Conservation (phyloP, 371 early-diverging fungal genomes). For the Ordospora pajunii region DNA sequence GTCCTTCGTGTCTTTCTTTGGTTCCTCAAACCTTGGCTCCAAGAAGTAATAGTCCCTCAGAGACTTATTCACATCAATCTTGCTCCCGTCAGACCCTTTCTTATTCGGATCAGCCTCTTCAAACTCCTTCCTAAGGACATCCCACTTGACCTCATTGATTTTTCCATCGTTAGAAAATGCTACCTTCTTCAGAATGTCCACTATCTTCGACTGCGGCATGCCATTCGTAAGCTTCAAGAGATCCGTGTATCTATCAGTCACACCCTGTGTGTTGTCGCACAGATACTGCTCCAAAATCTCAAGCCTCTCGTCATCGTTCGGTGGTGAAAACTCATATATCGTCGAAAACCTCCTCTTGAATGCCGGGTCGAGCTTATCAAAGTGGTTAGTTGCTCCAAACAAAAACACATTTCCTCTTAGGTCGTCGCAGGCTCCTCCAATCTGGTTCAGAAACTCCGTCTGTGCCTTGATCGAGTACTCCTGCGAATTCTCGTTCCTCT, state of each 20-base stretch:
- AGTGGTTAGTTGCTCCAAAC: constrained; percentile 49
- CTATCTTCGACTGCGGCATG: background rate
- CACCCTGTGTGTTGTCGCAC: background rate
- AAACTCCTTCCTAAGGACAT: background rate
- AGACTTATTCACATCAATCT: background rate
- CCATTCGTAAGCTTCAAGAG: background rate
- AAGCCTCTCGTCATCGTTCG: constrained; percentile 14
- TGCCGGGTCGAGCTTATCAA: constrained; percentile 40
- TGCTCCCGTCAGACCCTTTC: constrained; percentile 4
- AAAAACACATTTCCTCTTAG: constrained; percentile 26
- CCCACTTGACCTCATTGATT: background rate
- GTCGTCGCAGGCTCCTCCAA: constrained; percentile 33
- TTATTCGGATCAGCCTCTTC: background rate
- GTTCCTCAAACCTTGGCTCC: background rate
- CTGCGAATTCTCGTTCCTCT: constrained; percentile 17
- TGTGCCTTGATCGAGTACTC: constrained; percentile 10
- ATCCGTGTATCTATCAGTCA: background rate
- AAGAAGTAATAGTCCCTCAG: background rate
- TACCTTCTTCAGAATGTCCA: background rate
- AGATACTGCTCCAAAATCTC: constrained; percentile 16
- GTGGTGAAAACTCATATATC: constrained; percentile 24
- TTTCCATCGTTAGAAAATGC: background rate
- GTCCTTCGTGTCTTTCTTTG: background rate
- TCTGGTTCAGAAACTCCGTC: constrained; percentile 41
- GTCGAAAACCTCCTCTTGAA: constrained; percentile 45